phyloP scores from a whole-genome alignment of 176 grass and related monocot species.

The Thinopyrum elongatum region DNA sequence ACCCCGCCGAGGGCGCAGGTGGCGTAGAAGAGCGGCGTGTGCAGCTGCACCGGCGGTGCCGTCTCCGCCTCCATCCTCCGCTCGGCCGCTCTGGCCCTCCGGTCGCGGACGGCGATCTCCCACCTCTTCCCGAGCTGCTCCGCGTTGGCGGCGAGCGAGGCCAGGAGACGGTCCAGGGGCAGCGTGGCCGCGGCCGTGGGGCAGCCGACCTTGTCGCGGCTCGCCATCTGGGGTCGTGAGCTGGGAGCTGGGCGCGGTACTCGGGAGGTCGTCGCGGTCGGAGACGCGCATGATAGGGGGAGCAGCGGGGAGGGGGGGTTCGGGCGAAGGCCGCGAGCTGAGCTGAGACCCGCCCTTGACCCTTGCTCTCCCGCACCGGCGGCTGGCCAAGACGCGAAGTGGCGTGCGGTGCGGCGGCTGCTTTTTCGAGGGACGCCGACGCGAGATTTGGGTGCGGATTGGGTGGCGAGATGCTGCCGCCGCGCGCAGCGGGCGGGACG shows the following conservation, averaged over 20 bases:
- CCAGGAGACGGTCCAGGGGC: conserved; percentile 43
- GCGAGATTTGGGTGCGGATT: conserved; percentile 42
- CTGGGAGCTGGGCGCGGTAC: not conserved
- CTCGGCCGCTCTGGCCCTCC: not conserved
- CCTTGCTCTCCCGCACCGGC: not conserved
- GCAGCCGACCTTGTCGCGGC: conserved; percentile 45
- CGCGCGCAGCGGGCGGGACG: not conserved
- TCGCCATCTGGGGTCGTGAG: conserved; percentile 28
- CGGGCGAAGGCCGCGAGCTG: conserved; percentile 22
- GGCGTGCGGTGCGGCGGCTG: conserved; percentile 31
- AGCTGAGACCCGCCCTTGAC: not conserved
- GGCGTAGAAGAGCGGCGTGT: conserved; percentile 73
- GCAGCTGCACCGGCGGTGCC: conserved; percentile 39
- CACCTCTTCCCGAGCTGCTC: conserved; percentile 42
- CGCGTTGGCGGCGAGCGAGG: conserved; percentile 37
- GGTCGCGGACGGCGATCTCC: conserved; percentile 33
- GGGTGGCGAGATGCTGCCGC: conserved; percentile 11
- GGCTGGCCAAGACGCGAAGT: not conserved
- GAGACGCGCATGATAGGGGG: conserved; percentile 42
- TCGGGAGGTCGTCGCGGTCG: not conserved
- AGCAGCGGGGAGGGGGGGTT: not conserved
- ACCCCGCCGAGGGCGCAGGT: conserved; percentile 58
- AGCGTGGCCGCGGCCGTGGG: conserved; percentile 19
- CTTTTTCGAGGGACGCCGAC: conserved; percentile 10
- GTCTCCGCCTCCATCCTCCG: not conserved